A percentile compares a stretch with the other conserved stretches of the same genome.
Evolutionary conservation across 148 eudicot genomes (phyloP).

Genomic region (Agrostemma githago): DNA sequence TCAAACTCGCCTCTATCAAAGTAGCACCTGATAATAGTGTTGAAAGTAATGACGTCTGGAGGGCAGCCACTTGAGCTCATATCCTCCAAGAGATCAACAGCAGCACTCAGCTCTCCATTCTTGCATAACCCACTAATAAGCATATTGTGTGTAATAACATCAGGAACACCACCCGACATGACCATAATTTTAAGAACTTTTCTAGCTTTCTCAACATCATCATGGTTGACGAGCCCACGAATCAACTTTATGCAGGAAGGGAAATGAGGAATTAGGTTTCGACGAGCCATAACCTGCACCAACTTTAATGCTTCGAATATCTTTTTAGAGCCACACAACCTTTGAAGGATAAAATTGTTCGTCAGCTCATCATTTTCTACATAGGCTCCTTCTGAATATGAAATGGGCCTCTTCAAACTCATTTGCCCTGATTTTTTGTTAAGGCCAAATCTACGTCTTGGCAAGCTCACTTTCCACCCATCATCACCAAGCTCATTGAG

Average conservation of each 20-base stretch:
- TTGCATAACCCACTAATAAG: conserved; percentile 70
- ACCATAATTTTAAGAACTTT: conserved; percentile 58
- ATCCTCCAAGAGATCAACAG: conserved; percentile 50
- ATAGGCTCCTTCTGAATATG: conserved; percentile 42
- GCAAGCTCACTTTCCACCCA: conserved; percentile 33
- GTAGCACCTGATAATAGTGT: conserved; percentile 59
- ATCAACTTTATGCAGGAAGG: conserved; percentile 69
- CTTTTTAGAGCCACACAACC: conserved; percentile 50
- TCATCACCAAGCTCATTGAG: conserved; percentile 26
- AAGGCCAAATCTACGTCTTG: conserved; percentile 20
- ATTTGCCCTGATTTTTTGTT: conserved; percentile 27
- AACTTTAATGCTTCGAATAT: conserved; percentile 54
- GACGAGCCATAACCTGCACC: conserved; percentile 69
- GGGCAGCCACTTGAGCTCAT: conserved; percentile 82
- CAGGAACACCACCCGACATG: conserved; percentile 86
- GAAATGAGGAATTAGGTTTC: conserved; percentile 74
- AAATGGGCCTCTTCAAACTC: conserved; percentile 23
- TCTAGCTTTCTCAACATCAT: conserved; percentile 46
- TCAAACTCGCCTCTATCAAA: conserved; percentile 41
- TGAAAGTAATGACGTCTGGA: conserved; percentile 72
- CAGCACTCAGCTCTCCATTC: conserved; percentile 44
- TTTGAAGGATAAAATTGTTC: conserved; percentile 59
- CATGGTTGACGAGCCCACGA: conserved; percentile 56
- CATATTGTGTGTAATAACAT: conserved; percentile 86
- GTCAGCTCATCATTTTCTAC: conserved; percentile 55